Conservation (phyloP, 2,329 filamentous ascomycete genomes). For the Aspergillus clavatus region DNA sequence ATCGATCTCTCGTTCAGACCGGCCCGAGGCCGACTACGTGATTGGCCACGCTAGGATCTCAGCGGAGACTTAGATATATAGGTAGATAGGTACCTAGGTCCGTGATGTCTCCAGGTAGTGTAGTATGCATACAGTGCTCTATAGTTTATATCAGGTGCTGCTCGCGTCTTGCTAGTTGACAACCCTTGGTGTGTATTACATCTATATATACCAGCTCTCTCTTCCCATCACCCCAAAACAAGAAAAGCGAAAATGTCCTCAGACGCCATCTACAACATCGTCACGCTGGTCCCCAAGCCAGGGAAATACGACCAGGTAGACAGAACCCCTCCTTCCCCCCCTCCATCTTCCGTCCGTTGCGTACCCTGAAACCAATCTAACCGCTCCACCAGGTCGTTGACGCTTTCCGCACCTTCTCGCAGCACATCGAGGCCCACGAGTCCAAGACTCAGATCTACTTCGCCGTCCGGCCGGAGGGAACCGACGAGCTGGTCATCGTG, state of each 20-base stretch:
- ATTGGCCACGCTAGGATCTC: neutral
- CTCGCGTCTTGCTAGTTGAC: no score
- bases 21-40: neutral
- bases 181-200: no score
- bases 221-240: neutral
- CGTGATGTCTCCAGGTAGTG: no score
- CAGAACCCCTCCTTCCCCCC: no score
- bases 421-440: constrained; percentile 15
- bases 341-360: no score
- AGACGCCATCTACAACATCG: constrained; percentile 16
- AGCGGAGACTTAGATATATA: neutral
- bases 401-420: constrained; percentile 15
- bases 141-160: no score
- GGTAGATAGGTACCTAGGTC: no score
- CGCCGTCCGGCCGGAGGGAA: constrained; percentile 13
- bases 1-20: neutral
- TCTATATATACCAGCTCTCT: no score
- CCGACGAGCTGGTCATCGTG: constrained; percentile 16
- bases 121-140: no score
- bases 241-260: constrained; percentile 2
- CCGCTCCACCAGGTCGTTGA: constrained; percentile 10
- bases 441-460: constrained; percentile 20
- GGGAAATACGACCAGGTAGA: constrained; percentile 18
- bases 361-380: no score
- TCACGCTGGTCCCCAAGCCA: constrained; percentile 18